Base-by-base conservation (phyloP, 305 asterid species). In the Fraxinus albicans region DNA sequence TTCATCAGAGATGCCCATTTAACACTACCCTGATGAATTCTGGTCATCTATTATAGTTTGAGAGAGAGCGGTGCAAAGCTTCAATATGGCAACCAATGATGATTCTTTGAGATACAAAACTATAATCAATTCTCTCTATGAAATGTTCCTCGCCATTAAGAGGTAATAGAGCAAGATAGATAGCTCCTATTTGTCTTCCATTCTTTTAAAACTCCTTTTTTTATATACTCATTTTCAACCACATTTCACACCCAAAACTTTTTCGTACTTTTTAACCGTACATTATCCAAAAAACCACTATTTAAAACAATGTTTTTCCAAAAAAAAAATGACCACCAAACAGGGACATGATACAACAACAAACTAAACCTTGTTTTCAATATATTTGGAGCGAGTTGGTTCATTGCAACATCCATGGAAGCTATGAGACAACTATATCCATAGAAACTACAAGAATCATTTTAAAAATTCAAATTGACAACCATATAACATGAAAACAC, bases 401-500 rank as follows among this genome's bases (percentile, higher is more conserved):
- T 60, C 70, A 21, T 21, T 60, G 70, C 31, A 60, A 60, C 70
- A 60, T 60, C 31, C 33, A 8, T 55, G 27, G 67, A 55, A 55
- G 27, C 19, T 55, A 55, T 6, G 27, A 55, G 27, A n/a, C 27
- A n/a, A 55, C 67, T 55, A 55, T 55, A 55, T 19, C 75, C 77
- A 72, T 5, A 70, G 42, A 29, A 70, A 70, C 76, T 15, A 29
- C 76, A 70, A 31, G 40, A 31, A 13, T 70, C 76, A 70, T 70
- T 27, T 13, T 3, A 5, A 70, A 69, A 27, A 76, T 63, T 77
- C 27, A 77, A 77, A 42, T 38, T 70, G 36, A 42, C 27, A 25
- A 84, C 25, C 29, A 76, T 42, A 34, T 19, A 47, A 53, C 77
- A 78, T 17, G 55, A 77, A 63, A 83, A 44, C 77, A 60, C 72